Evolutionary conservation across 441 rosid genomes (phyloP), one percentile per base, ranked within the genome.

Genomic region (Monsonia emarginata): DNA sequence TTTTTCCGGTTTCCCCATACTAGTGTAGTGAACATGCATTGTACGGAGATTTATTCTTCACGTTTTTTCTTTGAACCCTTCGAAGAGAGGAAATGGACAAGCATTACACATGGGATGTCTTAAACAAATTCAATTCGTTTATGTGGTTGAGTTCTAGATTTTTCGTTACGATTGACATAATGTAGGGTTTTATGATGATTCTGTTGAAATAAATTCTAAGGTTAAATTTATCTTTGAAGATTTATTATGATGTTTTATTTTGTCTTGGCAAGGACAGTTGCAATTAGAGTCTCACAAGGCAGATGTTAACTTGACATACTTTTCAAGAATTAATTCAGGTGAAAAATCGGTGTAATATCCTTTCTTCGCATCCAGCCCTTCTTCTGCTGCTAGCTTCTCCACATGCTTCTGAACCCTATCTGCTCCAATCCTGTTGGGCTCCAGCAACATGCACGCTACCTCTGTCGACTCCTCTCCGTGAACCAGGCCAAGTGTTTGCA

Each of bases 341-440:
- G 87, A 78, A 40, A 62, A 69, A 72, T 84, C 88, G 40, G 91
- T 86, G 63, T 80, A 86, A 59, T 86, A 84, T 28, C 91, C 91
- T 72, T 80, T 78, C 66, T 82, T 84, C 19, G 77, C 85, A 24
- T 79, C 83, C 65, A 86, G 59, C 10, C 91, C 85, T 63, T 80
- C 85, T 42, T 75, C 48, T 19, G 79, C 80, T 19, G 85, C 91
- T 10, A 86, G 72, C 80, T 73, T 73, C 69, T 84, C 87, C 16
- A 86, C 83, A 65, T 65, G 65, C 48, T 63, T 69, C 72, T 84
- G 85, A 13, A 86, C 89, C 70, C 79, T 71, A 65, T 86, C 86
- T 2, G 81, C 79, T 44, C 89, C 91, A 34, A 86, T 70, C 68
- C 31, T 77, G 40, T 80, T 86, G n/a, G 86, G 87, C 74, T 83